A percentile compares a stretch with the other conserved stretches of the same genome.
Conservation (phyloP, 1,139 yeast genomes). For the Pichia cactophila region DNA sequence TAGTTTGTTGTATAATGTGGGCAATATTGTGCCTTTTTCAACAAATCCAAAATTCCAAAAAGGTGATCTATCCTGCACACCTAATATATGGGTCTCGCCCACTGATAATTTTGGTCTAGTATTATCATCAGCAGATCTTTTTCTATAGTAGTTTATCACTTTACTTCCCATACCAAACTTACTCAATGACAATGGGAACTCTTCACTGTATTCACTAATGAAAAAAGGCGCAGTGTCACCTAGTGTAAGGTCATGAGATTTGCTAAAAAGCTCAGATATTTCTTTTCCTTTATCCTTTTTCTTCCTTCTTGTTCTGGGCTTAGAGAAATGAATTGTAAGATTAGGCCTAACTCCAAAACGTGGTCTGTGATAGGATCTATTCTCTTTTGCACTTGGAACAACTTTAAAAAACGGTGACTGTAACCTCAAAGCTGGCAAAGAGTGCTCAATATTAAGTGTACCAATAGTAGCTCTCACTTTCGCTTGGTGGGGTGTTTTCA, state of each 20-base stretch:
- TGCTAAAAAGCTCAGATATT: constrained; percentile 61
- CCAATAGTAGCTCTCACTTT: constrained; percentile 92
- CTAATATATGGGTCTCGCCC: constrained; percentile 94
- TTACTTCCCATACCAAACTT: constrained; percentile 97
- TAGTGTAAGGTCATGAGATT: constrained; percentile 67
- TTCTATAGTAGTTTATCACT: constrained; percentile 85
- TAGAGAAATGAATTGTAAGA: constrained; percentile 65
- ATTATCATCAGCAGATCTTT: constrained; percentile 71
- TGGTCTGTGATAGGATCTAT: constrained; percentile 78
- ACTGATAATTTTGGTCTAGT: constrained; percentile 80
- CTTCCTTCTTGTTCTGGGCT: constrained; percentile 71
- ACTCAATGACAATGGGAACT: constrained; percentile 73
- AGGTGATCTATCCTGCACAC: constrained; percentile 92
- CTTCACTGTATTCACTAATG: constrained; percentile 86
- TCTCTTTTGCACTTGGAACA: constrained; percentile 56
- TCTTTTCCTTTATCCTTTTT: constrained; percentile 87
- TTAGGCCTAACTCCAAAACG: constrained; percentile 72
- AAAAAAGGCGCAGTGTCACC: constrained; percentile 78
- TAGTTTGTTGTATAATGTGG: constrained; percentile 88
- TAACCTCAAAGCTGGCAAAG: constrained; percentile 76
- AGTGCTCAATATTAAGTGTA: constrained; percentile 83
- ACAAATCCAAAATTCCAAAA: constrained; percentile 99
- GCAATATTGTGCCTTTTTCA: constrained; percentile 89
- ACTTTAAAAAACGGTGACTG: constrained; percentile 93
- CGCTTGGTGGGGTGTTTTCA: constrained; percentile 81